Conservation (phyloP, 352 stramenopile species). For the Phytopythium montanum region DNA sequence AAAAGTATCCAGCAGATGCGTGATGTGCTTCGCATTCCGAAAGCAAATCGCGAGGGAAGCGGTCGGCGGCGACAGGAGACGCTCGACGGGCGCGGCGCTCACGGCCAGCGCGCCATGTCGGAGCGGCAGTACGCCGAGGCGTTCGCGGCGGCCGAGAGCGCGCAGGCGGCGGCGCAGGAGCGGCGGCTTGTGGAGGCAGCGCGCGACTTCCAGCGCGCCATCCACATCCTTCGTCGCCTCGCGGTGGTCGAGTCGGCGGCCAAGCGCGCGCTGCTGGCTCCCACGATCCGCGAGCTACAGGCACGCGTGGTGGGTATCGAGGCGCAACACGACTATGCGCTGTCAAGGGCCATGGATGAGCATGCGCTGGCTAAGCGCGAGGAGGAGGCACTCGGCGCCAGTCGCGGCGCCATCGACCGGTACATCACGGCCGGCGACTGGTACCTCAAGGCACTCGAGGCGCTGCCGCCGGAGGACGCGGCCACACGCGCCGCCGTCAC, state of each 20-base stretch:
- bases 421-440: conserved; percentile 55
- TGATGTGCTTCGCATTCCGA: too few species aligned
- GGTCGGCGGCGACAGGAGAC: not conserved
- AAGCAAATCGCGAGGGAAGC: not conserved
- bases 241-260: conserved; percentile 70
- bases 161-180: conserved; percentile 17
- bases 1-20: too few species aligned
- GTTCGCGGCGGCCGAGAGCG: conserved; percentile 46
- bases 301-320: conserved; percentile 40
- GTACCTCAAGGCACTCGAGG: conserved; percentile 67
- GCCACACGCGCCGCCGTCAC: conserved; percentile 33
- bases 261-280: conserved; percentile 55
- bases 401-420: conserved; percentile 25
- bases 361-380: conserved; percentile 26
- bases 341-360: conserved; percentile 29
- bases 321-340: conserved; percentile 25
- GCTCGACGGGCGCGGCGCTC: not conserved
- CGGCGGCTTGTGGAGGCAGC: conserved; percentile 20
- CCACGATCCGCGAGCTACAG: conserved; percentile 51
- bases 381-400: conserved; percentile 12
- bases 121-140: conserved; percentile 71
- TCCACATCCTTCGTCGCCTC: conserved; percentile 63
- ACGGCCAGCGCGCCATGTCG: conserved; percentile 15
- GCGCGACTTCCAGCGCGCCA: conserved; percentile 42
- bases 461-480: conserved; percentile 26